Conservation (phyloP, 441 rosid genomes). For the Bocquillonia castaneifolia region DNA sequence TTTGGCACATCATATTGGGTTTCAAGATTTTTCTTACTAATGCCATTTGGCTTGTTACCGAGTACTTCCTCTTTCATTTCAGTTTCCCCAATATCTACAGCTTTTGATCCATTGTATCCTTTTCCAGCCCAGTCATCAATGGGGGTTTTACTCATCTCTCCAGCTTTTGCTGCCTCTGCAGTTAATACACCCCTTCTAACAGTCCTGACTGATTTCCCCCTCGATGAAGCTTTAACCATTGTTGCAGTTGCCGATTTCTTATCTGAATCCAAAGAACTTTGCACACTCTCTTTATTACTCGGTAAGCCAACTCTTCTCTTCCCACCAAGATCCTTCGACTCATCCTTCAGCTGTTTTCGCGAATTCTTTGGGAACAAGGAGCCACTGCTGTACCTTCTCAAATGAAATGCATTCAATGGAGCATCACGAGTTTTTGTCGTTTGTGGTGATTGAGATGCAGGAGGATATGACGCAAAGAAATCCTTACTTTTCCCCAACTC, state of each 20-base stretch:
- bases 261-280: slow-evolving; percentile 33
- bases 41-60: slow-evolving; percentile 8
- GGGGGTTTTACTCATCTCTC: slow-evolving; percentile 21
- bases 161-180: slow-evolving; percentile 17
- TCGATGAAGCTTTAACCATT: slow-evolving; percentile 31
- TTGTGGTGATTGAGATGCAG: slow-evolving; percentile 32
- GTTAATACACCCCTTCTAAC: slow-evolving; percentile 32
- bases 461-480: slow-evolving; percentile 36
- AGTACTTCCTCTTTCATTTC: slow-evolving; percentile 20
- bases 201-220: slow-evolving; percentile 73
- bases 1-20: slow-evolving; percentile 11
- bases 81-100: slow-evolving; percentile 14
- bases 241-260: slow-evolving; percentile 22
- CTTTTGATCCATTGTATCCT: slow-evolving; percentile 20
- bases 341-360: slow-evolving; percentile 29
- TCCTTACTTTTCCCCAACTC: slow-evolving; percentile 37
- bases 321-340: slow-evolving; percentile 24
- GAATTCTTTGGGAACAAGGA: slow-evolving; percentile 35
- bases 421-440: slow-evolving; percentile 22
- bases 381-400: slow-evolving; percentile 47
- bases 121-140: slow-evolving; percentile 18
- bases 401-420: slow-evolving; percentile 35
- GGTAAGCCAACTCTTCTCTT: slow-evolving; percentile 28
- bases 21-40: slow-evolving; percentile 22
- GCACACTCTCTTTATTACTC: slow-evolving; percentile 26